Base-by-base conservation (phyloP, 768 basidiomycete species). In the Panaeolus papilionaceus region DNA sequence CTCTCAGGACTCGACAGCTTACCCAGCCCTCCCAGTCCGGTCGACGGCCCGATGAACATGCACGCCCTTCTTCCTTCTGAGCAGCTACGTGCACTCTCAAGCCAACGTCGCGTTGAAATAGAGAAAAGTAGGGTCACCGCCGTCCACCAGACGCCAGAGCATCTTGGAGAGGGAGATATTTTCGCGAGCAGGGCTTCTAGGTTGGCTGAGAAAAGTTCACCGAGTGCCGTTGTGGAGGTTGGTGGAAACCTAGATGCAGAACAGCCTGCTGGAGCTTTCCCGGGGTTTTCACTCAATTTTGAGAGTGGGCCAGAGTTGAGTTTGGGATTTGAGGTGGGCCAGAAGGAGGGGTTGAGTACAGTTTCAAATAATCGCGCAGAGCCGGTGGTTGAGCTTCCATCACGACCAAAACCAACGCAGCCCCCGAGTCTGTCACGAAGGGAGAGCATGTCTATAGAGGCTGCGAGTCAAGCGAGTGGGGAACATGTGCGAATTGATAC, bases 31-130 rank as follows among this genome's bases (percentile, higher is more conserved):
- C 54, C 54, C 26, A 28, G 54, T 16, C 54, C 54, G 14, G 33
- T 16, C 10, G 4, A 9, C 33, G 54, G 26, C 10, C 6, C 54
- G 12, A 33, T 58, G 54, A 58, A 12, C 54, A 33, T 58, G 54
- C 26, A 33, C 54, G 14, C 16, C 6, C 33, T 58, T 7, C 20
- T 58, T n/a, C 54, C 54, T 9, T 58, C 54, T 28, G 28, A 58
- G 54, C 26, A 58, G 26, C 28, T 58, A 16, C 54, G 54, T 58
- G 1, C 26, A 33, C 26, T 58, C 7, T 9, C 20, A 6, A 58
- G 54, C 28, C 54, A 58, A 37, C 54, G 54, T 58, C 54, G 16
- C 11, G 54, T 58, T 26, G 54, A 33, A n/a, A 58, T 58, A 58
- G 54, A 58, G 10, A 23, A 37, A 1, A 3, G 3, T 37, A 11